Percentiles rank a stretch among this genome's conserved stretches.
Evolutionary conservation across 2,329 filamentous ascomycete species (phyloP).

Genomic region (Diaporthe vexans): DNA sequence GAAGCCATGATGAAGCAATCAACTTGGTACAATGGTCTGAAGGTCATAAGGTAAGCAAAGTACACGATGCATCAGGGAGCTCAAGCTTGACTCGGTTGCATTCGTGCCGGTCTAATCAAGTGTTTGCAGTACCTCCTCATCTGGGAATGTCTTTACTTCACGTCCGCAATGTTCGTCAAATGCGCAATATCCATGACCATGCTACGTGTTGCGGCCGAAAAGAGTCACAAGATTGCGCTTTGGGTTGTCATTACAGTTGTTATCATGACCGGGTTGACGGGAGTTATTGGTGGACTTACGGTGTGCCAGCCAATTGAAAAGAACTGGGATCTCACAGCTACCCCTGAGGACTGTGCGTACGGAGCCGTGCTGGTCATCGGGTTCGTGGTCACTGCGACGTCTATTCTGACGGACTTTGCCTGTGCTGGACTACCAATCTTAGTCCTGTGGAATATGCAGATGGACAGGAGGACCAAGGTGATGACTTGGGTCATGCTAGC

Average conservation of each 20-base stretch:
- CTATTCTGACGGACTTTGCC: constrained; percentile 18
- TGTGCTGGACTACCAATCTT: not conserved
- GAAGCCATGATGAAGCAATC: not conserved
- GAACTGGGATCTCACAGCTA: constrained; percentile 16
- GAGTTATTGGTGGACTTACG: not conserved
- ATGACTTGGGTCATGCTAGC: constrained; percentile 16
- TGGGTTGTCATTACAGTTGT: not conserved
- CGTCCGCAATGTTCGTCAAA: constrained; percentile 3
- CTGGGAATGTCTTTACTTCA: constrained; percentile 18
- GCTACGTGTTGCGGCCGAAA: not conserved
- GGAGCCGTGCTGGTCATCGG: not conserved
- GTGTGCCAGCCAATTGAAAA: constrained; percentile 17
- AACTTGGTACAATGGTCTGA: constrained; percentile 7
- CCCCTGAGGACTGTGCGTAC: not conserved
- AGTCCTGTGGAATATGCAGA: constrained; percentile 24
- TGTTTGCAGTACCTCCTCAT: not conserved
- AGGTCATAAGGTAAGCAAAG: not conserved
- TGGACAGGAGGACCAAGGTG: constrained; percentile 23
- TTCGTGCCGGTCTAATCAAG: not conserved
- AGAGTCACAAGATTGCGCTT: not conserved
- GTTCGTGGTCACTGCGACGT: constrained; percentile 1
- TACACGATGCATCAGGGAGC: not conserved
- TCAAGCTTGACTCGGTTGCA: not conserved
- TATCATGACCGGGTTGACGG: not conserved
- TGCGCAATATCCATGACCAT: constrained; percentile 12